Evolutionary conservation across 805 yeast species (phyloP), one percentile per base, ranked within the genome.

Genomic region (Lipomyces chichibuensis): DNA sequence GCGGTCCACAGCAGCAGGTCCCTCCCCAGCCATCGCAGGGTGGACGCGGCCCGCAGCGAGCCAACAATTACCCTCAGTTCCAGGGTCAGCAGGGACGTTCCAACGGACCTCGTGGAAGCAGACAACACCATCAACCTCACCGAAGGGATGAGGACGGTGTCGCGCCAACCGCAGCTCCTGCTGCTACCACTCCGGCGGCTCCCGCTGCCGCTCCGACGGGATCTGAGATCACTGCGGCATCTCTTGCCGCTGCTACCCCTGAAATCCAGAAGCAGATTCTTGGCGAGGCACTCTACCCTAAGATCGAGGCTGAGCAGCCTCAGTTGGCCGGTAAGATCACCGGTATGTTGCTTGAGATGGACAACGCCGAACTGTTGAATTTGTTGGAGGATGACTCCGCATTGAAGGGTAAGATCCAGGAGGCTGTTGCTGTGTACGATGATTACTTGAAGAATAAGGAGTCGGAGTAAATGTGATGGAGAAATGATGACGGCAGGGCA

Each of bases 281-380:
- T 79, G 99, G 99, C 83, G 98, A 95, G 86, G 96, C 92, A 79
- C 85, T 95, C 78, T 95, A 94, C 86, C 92, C 96, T 78, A 91
- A 88, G 86, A 90, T 95, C 77, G 88, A 89, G 73, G 87, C 92
- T 73, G 87, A 88, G 75, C 96, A 92, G 78, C 90, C 89, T 67
- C 97, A 92, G 82, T 92, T 97, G 77, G 98, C 98, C 74, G 97
- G 97, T 83, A 94, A 93, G 85, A 91, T 95, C 80, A 95, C 99
- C 73, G 98, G 98, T 84, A 95, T 95, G 98, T 87, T 95, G 84
- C 87, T 95, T 78, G 97, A 93, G 79, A 88, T 94, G 87, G 96
- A 92, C 78, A 91, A 90, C 82, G 87, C 87, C 77, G 97, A 94
- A 83, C 90, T 95, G 75, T 82, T 93, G 77, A 89, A 90, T 70